These are phyloP conservation scores for Chrysosporium keratinophilum DNA, from an alignment of 2,329 filamentous ascomycete genomes.

Conservation along the genomic window DNA sequence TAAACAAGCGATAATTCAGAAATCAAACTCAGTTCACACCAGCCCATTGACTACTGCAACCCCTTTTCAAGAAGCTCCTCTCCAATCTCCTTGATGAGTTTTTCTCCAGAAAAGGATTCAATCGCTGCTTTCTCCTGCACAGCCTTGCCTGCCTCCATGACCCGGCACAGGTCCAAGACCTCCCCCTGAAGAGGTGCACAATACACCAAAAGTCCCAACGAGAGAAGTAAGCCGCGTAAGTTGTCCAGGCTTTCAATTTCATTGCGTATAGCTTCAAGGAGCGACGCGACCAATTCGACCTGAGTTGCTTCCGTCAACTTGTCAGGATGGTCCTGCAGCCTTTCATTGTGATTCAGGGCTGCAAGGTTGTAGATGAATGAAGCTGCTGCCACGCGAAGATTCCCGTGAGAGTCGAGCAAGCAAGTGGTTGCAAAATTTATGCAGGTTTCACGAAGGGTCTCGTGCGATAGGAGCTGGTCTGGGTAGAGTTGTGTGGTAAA, in stretches of 20 bases:
- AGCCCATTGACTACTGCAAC: slow-evolving; percentile 6
- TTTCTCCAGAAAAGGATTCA: slow-evolving; percentile 47
- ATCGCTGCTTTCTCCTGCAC: slow-evolving; percentile 47
- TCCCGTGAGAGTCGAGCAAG: slow-evolving; percentile 68
- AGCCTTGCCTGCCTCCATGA: slow-evolving; percentile 61
- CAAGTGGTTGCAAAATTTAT: slow-evolving; percentile 63
- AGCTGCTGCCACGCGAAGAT: slow-evolving; percentile 68
- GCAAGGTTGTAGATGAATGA: slow-evolving; percentile 77
- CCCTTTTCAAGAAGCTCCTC: slow-evolving; percentile 37
- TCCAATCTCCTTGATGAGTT: slow-evolving; percentile 45
- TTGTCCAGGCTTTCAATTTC: slow-evolving; percentile 53
- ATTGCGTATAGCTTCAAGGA: slow-evolving; percentile 60
- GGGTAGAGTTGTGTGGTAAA: slow-evolving; percentile 66
- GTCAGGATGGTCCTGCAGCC: slow-evolving; percentile 48
- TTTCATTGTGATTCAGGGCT: slow-evolving; percentile 55
- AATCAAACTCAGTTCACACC: slow-evolving; percentile 24
- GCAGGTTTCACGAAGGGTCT: slow-evolving; percentile 46
- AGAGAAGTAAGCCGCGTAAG: slow-evolving; percentile 63
- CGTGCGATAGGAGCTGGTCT: slow-evolving; percentile 48
- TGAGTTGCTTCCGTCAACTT: slow-evolving; percentile 58
- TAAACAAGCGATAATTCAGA: no score
- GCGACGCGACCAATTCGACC: slow-evolving; percentile 68
- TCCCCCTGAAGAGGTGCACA: slow-evolving; percentile 59
- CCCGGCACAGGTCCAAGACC: slow-evolving; percentile 65
- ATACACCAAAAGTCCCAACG: slow-evolving; percentile 67